A percentile compares a stretch with the other conserved stretches of the same genome.
Evolutionary conservation across 306 rosid genomes (phyloP).

Genomic region (Coriaria nepalensis): DNA sequence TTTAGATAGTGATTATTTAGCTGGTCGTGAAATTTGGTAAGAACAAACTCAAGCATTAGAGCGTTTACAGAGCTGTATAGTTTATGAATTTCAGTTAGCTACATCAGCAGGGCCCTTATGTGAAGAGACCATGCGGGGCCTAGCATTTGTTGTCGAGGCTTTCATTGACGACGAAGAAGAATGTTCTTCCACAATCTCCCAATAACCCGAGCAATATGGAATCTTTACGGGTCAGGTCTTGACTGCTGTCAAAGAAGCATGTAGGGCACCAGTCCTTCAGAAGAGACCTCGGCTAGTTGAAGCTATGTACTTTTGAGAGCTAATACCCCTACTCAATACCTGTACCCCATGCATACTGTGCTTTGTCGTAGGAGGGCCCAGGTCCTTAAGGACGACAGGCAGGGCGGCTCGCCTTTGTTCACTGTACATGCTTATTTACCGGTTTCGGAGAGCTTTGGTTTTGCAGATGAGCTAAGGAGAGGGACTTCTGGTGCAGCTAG

Average conservation of each 20-base stretch:
- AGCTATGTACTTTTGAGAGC: slow-evolving; percentile 88
- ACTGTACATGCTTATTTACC: slow-evolving; percentile 86
- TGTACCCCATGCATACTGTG: slow-evolving; percentile 83
- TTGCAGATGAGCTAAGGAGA: slow-evolving; percentile 77
- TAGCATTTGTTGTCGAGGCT: slow-evolving; percentile 75
- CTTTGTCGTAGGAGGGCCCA: slow-evolving; percentile 73
- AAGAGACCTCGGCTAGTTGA: slow-evolving; percentile 76
- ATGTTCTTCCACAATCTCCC: slow-evolving; percentile 25
- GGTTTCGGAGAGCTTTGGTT: slow-evolving; percentile 84
- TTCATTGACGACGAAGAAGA: slow-evolving; percentile 40
- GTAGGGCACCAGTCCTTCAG: slow-evolving; percentile 72
- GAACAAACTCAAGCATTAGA: slow-evolving; percentile 28
- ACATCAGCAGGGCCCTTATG: slow-evolving; percentile 91
- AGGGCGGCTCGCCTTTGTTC: slow-evolving; percentile 89
- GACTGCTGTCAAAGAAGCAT: slow-evolving; percentile 75
- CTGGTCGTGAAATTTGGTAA: slow-evolving; percentile 26
- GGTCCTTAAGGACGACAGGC: slow-evolving; percentile 82
- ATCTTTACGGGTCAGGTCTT: slow-evolving; percentile 72
- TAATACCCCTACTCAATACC: slow-evolving; percentile 61
- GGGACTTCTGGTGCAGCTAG: slow-evolving; percentile 81
- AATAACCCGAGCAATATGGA: slow-evolving; percentile 56
- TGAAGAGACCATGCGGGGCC: slow-evolving; percentile 89
- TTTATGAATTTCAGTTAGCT: slow-evolving; percentile 74
- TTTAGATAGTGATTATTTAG: slow-evolving; percentile 1
- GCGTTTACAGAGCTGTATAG: slow-evolving; percentile 56